phyloP scores from a whole-genome alignment of 2,329 filamentous ascomycete genomes.

The Trichoderma hamatum region DNA sequence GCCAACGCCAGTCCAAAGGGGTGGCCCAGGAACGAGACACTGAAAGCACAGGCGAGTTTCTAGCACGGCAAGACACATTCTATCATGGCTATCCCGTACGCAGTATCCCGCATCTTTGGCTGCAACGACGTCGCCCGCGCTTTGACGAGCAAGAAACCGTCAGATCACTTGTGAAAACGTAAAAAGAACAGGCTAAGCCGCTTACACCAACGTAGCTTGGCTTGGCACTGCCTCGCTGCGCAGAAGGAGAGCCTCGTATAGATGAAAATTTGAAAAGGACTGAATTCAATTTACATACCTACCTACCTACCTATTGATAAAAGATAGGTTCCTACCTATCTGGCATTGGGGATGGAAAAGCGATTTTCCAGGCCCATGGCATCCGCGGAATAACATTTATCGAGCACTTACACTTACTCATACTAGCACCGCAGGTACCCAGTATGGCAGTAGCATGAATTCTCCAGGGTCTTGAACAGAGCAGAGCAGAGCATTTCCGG shows the following conservation, averaged over 20 bases:
- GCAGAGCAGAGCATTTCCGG: slow-evolving; percentile 9
- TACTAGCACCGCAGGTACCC: background rate
- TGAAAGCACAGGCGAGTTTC: background rate
- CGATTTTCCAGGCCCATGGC: background rate
- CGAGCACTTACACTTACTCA: background rate
- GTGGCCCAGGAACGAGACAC: background rate
- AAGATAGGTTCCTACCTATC: too few species aligned
- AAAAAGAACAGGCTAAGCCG: background rate
- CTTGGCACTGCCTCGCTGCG: background rate
- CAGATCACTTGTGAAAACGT: background rate
- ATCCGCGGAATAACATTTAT: slow-evolving; percentile 1
- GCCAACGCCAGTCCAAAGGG: background rate
- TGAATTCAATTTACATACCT: background rate
- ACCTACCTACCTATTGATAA: too few species aligned
- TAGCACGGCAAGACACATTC: slow-evolving; percentile 13
- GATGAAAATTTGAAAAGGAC: background rate
- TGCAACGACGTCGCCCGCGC: slow-evolving; percentile 5
- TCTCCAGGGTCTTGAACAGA: slow-evolving; percentile 6
- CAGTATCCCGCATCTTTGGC: slow-evolving; percentile 8
- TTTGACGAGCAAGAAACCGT: background rate
- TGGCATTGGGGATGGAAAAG: background rate
- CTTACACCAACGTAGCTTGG: slow-evolving; percentile 16
- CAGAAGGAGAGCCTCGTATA: background rate
- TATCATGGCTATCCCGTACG: slow-evolving; percentile 20
- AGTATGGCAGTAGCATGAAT: background rate